A percentile compares a stretch with the other conserved stretches of the same genome.
phyloP scores from a whole-genome alignment of 2,329 filamentous ascomycete species.

The Neurospora sp. region DNA sequence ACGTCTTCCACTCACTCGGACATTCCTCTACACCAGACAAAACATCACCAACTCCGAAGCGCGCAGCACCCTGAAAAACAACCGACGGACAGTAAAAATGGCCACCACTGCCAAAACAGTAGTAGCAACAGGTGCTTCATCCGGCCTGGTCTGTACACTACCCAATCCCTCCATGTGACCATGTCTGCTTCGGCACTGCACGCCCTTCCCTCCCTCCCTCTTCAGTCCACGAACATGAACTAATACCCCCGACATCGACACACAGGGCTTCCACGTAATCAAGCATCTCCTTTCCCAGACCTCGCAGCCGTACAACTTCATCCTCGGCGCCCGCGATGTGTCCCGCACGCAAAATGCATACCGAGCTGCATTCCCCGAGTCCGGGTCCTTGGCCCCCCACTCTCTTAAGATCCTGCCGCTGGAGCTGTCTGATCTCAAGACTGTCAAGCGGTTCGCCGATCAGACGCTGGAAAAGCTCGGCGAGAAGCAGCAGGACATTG shows the following conservation, averaged over 20 bases:
- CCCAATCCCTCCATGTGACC: not conserved
- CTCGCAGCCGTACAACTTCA: conserved; percentile 35
- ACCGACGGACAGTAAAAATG: conserved; percentile 2
- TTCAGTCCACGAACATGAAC: not conserved
- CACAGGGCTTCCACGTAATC: conserved; percentile 42
- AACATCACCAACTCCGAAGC: not conserved
- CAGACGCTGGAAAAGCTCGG: conserved; percentile 33
- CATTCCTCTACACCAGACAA: not conserved
- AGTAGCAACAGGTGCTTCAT: conserved; percentile 40
- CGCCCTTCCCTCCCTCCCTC: not conserved
- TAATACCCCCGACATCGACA: not conserved
- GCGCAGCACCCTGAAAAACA: not conserved
- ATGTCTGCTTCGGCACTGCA: not conserved
- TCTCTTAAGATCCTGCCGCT: conserved; percentile 36
- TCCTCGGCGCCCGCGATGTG: conserved; percentile 40
- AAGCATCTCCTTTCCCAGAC: conserved; percentile 37
- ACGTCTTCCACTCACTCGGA: not conserved
- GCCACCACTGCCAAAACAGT: conserved; percentile 31
- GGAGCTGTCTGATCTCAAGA: conserved; percentile 35
- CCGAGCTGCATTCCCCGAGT: conserved; percentile 4
- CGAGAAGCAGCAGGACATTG: conserved; percentile 25
- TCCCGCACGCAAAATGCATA: conserved; percentile 31
- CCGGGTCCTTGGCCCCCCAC: conserved; percentile 19
- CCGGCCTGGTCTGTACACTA: conserved; percentile 32
- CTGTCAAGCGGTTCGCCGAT: conserved; percentile 37